Percentiles rank a stretch among this genome's conserved stretches.
Evolutionary conservation across 768 basidiomycete genomes (phyloP).

Genomic region (Lactarius vividus): DNA sequence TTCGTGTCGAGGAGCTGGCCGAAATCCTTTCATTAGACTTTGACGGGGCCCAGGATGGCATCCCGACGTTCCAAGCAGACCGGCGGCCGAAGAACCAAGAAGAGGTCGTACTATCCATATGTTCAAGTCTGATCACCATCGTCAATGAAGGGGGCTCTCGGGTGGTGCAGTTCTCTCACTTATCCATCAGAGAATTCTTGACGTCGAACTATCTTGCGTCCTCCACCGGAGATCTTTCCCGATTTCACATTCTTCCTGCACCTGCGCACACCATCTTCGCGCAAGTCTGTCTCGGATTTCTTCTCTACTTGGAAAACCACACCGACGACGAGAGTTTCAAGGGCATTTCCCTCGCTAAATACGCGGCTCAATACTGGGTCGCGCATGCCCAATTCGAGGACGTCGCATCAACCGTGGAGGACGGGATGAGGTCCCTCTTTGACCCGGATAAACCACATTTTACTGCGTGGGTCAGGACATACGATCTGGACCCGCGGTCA

Average conservation of each 20-base stretch:
- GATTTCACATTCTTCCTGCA: background rate
- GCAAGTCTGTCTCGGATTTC: background rate
- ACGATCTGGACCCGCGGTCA: background rate
- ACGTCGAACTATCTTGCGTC: background rate
- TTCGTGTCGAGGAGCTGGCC: constrained; percentile 1
- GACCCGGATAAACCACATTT: constrained; percentile 10
- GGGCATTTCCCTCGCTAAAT: background rate
- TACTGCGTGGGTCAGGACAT: background rate
- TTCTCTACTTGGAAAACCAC: background rate
- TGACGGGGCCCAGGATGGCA: background rate
- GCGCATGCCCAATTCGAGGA: background rate
- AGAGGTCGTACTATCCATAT: background rate
- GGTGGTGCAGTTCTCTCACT: constrained; percentile 2
- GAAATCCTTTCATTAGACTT: constrained; percentile 7
- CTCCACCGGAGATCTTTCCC: background rate
- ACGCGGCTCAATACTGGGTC: constrained; percentile 3
- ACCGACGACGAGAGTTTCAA: background rate
- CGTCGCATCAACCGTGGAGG: background rate
- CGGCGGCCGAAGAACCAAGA: background rate
- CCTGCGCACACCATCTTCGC: background rate
- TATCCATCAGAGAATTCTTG: background rate
- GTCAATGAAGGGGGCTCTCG: background rate
- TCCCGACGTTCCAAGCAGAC: background rate
- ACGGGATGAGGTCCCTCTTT: background rate
- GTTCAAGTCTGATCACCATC: background rate